Percentiles rank a stretch among this genome's conserved stretches.
Evolutionary conservation across 148 eudicot genomes (phyloP).

Genomic region (Cornus florida): DNA sequence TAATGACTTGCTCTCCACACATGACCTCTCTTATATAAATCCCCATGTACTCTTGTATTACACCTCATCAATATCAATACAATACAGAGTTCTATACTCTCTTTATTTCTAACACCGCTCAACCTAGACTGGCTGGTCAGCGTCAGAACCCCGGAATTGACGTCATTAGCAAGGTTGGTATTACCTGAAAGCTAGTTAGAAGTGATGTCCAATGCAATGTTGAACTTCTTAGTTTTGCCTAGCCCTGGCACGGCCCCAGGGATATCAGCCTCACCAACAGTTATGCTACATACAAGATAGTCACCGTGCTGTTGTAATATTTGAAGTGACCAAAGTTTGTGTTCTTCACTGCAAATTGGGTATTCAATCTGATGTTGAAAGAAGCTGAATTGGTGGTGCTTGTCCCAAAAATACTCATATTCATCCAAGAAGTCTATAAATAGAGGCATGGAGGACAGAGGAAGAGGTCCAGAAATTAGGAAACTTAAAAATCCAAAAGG

Average conservation of each 20-base stretch:
- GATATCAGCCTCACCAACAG: neutral
- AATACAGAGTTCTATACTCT: no score
- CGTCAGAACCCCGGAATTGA: neutral
- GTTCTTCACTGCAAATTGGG: constrained; percentile 1
- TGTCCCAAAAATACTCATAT: no score
- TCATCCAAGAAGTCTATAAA: no score
- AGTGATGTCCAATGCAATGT: neutral
- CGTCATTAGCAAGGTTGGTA: neutral
- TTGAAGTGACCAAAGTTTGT: constrained; percentile 6
- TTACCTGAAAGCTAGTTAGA: neutral
- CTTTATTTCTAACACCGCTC: constrained; percentile 2
- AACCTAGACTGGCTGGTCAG: neutral
- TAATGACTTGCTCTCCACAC: no score
- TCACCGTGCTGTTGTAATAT: neutral
- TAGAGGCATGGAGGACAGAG: no score
- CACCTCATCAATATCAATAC: no score
- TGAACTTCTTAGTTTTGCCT: neutral
- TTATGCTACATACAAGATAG: neutral
- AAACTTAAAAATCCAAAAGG: no score
- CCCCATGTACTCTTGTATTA: no score
- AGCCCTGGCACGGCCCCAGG: neutral
- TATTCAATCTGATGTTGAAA: neutral
- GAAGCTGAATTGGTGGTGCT: neutral
- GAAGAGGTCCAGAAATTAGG: no score
- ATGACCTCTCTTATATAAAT: no score